A percentile compares a stretch with the other conserved stretches of the same genome.
Evolutionary conservation across 768 basidiomycete species (phyloP).

Genomic region (Agrocybe pediades): DNA sequence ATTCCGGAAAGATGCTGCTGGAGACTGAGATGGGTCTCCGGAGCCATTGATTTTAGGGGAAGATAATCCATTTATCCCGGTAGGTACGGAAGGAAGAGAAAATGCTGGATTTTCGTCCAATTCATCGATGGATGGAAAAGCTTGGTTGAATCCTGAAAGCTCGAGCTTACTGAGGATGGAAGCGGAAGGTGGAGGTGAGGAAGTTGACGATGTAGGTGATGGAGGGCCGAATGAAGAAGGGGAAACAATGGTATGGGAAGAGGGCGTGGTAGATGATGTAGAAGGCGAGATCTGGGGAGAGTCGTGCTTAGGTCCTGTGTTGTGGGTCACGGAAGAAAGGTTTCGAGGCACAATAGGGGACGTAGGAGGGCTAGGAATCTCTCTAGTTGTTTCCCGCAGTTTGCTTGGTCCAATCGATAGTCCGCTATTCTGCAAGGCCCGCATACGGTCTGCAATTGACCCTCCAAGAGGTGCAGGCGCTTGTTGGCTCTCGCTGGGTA

Average conservation of each 20-base stretch:
- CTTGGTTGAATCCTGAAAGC: constrained; percentile 59
- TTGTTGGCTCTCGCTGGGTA: constrained; percentile 30
- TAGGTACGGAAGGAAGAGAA: constrained; percentile 51
- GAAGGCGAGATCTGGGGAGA: constrained; percentile 29
- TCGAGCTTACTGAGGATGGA: constrained; percentile 32
- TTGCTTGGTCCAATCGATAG: constrained; percentile 60
- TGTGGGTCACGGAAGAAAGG: constrained; percentile 28
- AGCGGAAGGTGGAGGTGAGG: constrained; percentile 55
- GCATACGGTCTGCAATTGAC: constrained; percentile 82
- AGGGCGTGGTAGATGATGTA: constrained; percentile 38
- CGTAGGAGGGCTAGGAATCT: constrained; percentile 35
- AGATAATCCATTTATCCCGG: constrained; percentile 31
- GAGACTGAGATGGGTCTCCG: constrained; percentile 29
- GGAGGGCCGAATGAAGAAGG: constrained; percentile 75
- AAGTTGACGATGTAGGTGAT: constrained; percentile 70
- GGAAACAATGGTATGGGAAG: constrained; percentile 69
- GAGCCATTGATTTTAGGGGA: constrained; percentile 24
- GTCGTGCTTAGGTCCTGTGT: constrained; percentile 27
- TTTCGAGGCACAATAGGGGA: constrained; percentile 41
- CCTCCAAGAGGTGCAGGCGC: constrained; percentile 44
- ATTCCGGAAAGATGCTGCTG: constrained; percentile 33
- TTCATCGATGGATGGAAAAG: constrained; percentile 81
- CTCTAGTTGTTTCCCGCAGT: constrained; percentile 47
- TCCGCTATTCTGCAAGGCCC: constrained; percentile 72
- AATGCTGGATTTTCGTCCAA: constrained; percentile 58